These are phyloP conservation scores for Hydnomerulius pinastri DNA, from an alignment of 768 basidiomycete genomes.

Conservation along the genomic window DNA sequence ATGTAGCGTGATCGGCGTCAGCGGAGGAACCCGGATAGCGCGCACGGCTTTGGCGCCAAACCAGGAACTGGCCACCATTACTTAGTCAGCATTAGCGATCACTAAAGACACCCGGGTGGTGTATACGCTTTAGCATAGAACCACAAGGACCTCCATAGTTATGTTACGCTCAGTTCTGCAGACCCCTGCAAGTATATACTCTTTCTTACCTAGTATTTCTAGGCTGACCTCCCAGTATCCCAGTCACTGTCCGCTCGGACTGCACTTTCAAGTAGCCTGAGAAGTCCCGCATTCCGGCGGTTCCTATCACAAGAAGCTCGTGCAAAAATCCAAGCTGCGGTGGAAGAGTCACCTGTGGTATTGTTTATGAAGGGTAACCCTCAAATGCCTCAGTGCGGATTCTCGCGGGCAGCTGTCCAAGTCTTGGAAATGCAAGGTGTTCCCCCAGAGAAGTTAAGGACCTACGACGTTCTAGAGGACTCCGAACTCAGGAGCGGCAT, in stretches of 20 bases:
- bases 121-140: too few species aligned
- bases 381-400: conserved; percentile 85
- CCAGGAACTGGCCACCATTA: conserved; percentile 6
- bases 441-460: conserved; percentile 75
- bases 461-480: conserved; percentile 90
- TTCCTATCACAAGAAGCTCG: conserved; percentile 66
- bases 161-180: conserved; percentile 21
- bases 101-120: not conserved
- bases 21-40: too few species aligned
- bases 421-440: conserved; percentile 86
- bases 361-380: conserved; percentile 99
- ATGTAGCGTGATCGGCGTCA: too few species aligned
- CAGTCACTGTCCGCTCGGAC: conserved; percentile 14
- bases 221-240: not conserved
- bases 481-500: conserved; percentile 79
- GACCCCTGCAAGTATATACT: conserved; percentile 15
- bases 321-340: conserved; percentile 67
- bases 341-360: conserved; percentile 78
- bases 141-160: too few species aligned
- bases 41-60: conserved; percentile 14
- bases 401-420: conserved; percentile 92
- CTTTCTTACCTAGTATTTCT: not conserved
- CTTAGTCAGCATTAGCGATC: not conserved
- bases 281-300: conserved; percentile 33
- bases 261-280: conserved; percentile 5